A percentile compares a stretch with the other conserved stretches of the same genome.
These are phyloP conservation scores for Metroxylon sagu DNA, from an alignment of 176 grass and related monocot genomes.

Conservation along the genomic window DNA sequence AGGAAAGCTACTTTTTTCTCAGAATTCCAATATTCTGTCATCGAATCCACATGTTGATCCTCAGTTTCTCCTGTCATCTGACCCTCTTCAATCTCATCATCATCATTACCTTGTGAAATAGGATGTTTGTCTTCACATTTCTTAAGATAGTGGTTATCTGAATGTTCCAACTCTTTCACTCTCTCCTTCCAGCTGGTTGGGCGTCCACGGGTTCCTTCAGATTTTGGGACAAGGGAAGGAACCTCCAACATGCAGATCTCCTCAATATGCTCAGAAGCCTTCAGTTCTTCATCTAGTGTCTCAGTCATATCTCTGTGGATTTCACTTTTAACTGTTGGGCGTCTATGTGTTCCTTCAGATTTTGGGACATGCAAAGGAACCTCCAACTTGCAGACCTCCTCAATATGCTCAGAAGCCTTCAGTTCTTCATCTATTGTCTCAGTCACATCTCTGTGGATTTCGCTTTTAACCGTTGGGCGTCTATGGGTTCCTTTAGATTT, in stretches of 20 bases:
- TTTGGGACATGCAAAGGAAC: not conserved
- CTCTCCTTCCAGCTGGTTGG: constrained; percentile 19
- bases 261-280: constrained; percentile 18
- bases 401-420: constrained; percentile 17
- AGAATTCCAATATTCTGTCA: constrained; percentile 17
- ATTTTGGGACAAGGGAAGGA: not conserved
- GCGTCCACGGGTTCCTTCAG: not conserved
- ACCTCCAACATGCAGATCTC: not conserved
- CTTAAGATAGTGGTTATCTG: constrained; percentile 4
- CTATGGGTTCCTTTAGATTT: constrained; percentile 9
- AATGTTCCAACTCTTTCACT: not conserved
- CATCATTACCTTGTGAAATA: constrained; percentile 20
- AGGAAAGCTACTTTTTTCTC: constrained; percentile 23
- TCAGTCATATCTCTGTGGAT: not conserved
- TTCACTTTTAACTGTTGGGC: constrained; percentile 9
- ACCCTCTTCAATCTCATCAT: constrained; percentile 60
- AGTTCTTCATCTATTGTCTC: constrained; percentile 13
- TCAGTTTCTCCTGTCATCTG: constrained; percentile 44
- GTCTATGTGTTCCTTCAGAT: constrained; percentile 4
- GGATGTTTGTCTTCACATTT: not conserved
- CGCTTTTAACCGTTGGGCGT: constrained; percentile 1
- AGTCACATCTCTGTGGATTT: not conserved
- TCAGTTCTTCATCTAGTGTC: constrained; percentile 15
- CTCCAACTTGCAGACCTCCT: not conserved
- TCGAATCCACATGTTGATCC: constrained; percentile 7